phyloP scores from a whole-genome alignment of 495 filamentous ascomycete genomes.

The Penicillium lividum region DNA sequence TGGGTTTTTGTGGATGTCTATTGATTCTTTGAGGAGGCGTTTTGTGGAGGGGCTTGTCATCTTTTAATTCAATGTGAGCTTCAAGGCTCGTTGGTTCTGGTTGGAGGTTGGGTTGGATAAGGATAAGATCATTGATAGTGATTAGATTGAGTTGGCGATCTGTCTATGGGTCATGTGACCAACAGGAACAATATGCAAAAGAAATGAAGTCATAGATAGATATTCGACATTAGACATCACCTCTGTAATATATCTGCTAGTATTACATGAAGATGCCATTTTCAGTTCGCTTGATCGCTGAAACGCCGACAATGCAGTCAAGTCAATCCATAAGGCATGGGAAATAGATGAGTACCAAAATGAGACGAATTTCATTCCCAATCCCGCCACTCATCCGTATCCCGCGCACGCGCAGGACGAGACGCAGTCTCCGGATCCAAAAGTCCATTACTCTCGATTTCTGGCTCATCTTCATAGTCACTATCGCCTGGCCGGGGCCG shows the following conservation, averaged over 20 bases:
- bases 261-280: not conserved
- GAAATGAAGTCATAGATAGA: not conserved
- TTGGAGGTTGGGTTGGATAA: constrained; percentile 8
- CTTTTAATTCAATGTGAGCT: constrained; percentile 2
- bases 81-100: not conserved
- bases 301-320: constrained; percentile 13
- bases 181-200: not conserved
- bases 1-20: constrained; percentile 74
- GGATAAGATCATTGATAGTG: constrained; percentile 2
- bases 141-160: constrained; percentile 3
- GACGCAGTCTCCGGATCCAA: constrained; percentile 18
- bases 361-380: constrained; percentile 38
- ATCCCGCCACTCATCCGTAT: constrained; percentile 47
- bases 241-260: not conserved
- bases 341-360: not conserved
- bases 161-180: not conserved
- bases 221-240: not conserved
- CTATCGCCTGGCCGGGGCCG: constrained; percentile 46
- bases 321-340: not conserved
- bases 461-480: constrained; percentile 40
- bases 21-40: constrained; percentile 72
- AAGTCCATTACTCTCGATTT: constrained; percentile 24
- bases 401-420: constrained; percentile 9
- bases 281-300: not conserved
- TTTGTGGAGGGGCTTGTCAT: constrained; percentile 47